Evolutionary conservation across 1,139 yeast genomes (phyloP), one percentile per base, ranked within the genome.

Genomic region (Taphrina deformans): DNA sequence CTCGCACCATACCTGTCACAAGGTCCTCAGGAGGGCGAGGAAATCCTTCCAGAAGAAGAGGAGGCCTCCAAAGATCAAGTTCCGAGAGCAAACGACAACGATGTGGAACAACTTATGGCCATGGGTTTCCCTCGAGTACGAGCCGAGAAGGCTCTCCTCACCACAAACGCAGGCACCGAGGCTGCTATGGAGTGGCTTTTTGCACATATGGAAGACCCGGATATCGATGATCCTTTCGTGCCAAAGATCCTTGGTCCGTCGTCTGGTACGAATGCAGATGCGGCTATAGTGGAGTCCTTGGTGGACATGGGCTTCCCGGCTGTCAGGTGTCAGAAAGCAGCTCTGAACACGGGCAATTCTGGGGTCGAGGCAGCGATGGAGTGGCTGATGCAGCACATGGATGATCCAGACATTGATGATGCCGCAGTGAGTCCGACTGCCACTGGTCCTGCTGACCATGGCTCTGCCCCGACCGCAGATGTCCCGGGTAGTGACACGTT

Each of bases 141-240:
- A 58, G 81, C 87, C 51, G 78, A 80, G 38, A 84, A 85, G 71
- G 97, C 93, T 0, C 78, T 93, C 35, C 86, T 80, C 71, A 76
- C 82, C 45, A 89, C 96, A 0, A 91, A 89, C 71, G 71, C 74
- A 1, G 79, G 79, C 60, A 80, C 89, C 0, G 98, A 93, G 70
- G 81, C 80, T 3, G 97, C 98, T 0, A 86, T 89, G 88, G 89
- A 89, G 72, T 91, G 98, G 97, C 74, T 95, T 9, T 86, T 92
- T 73, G 87, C 82, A 29, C 97, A 92, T 72, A 84, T 89, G 86
- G 97, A 91, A 31, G 97, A 91, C 72, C 75, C 86, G 0, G 89
- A 85, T 70, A 82, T 90, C 61, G 96, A 92, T 74, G 83, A 77
- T 9, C 88, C 90, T 0, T 79, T 87, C 53, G 73, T 69, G 0